Conservation (phyloP, 2,329 filamentous ascomycete species). For the Neofusicoccum cordaticola region DNA sequence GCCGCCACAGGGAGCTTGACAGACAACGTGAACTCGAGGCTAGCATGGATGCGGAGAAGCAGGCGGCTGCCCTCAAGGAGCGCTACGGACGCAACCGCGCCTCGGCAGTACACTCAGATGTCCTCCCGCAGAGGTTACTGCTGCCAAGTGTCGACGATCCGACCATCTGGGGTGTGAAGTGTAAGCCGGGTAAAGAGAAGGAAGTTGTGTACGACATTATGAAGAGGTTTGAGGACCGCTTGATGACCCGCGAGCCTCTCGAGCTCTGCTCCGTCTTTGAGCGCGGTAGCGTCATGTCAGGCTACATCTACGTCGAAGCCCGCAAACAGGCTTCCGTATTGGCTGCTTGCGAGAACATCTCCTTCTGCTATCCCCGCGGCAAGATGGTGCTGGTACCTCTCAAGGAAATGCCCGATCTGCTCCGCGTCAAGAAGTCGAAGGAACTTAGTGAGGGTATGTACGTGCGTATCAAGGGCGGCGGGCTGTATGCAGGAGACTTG, state of each 20-base stretch:
- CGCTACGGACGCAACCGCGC: constrained; percentile 79
- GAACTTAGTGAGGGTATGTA: constrained; percentile 87
- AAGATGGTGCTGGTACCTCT: constrained; percentile 89
- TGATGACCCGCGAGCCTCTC: constrained; percentile 74
- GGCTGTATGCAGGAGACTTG: constrained; percentile 83
- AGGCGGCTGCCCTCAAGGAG: constrained; percentile 81
- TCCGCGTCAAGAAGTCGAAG: constrained; percentile 77
- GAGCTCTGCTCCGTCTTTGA: constrained; percentile 90
- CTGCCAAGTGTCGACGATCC: constrained; percentile 93
- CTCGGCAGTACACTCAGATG: constrained; percentile 66
- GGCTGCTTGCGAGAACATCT: constrained; percentile 75
- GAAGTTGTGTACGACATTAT: constrained; percentile 86
- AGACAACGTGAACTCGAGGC: constrained; percentile 82
- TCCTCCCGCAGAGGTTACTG: constrained; percentile 80
- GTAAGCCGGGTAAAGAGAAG: constrained; percentile 91
- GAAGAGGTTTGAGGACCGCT: constrained; percentile 80
- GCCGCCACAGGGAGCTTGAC: constrained; percentile 90
- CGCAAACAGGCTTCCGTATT: constrained; percentile 82
- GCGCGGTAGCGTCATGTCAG: constrained; percentile 78
- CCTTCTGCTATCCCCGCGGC: constrained; percentile 84
- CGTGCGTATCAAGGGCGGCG: constrained; percentile 78
- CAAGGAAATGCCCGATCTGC: constrained; percentile 96
- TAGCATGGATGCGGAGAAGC: constrained; percentile 88
- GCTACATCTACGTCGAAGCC: constrained; percentile 93
- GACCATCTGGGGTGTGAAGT: constrained; percentile 90